phyloP scores from a whole-genome alignment of 805 yeast genomes.

The Barnettozyma californica region DNA sequence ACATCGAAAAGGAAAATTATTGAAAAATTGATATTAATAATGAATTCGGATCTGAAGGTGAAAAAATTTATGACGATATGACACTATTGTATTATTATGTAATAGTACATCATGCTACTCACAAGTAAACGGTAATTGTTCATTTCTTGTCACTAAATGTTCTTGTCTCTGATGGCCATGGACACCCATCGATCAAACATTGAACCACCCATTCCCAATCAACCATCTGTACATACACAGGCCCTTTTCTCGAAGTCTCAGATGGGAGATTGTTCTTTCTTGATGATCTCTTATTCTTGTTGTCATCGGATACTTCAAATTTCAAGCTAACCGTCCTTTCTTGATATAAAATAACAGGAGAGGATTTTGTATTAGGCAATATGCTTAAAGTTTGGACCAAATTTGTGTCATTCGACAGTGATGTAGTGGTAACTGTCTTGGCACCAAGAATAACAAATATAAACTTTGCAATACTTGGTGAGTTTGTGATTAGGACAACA shows the following conservation, averaged over 20 bases:
- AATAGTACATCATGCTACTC: neutral
- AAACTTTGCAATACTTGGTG: slow-evolving; percentile 32
- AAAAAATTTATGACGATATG: neutral
- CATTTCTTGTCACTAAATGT: neutral
- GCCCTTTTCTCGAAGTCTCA: neutral
- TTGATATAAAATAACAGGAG: slow-evolving; percentile 3
- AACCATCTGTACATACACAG: slow-evolving; percentile 28
- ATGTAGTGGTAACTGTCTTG: slow-evolving; percentile 10
- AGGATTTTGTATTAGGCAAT: slow-evolving; percentile 10
- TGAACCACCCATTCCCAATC: slow-evolving; percentile 69
- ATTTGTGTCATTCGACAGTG: slow-evolving; percentile 6
- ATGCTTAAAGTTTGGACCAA: neutral
- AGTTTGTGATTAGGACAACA: slow-evolving; percentile 18
- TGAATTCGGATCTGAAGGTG: neutral
- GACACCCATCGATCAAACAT: slow-evolving; percentile 39
- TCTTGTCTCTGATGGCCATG: slow-evolving; percentile 20
- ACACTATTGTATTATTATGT: neutral
- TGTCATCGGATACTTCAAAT: neutral
- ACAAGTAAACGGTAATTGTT: neutral
- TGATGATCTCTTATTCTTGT: neutral
- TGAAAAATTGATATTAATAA: neutral
- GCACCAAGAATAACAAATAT: slow-evolving; percentile 45
- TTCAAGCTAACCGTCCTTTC: slow-evolving; percentile 1
- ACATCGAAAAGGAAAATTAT: slow-evolving; percentile 28
- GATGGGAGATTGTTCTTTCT: neutral